These are phyloP conservation scores for Curvularia lunata DNA, from an alignment of 2,329 filamentous ascomycete genomes.

Conservation along the genomic window DNA sequence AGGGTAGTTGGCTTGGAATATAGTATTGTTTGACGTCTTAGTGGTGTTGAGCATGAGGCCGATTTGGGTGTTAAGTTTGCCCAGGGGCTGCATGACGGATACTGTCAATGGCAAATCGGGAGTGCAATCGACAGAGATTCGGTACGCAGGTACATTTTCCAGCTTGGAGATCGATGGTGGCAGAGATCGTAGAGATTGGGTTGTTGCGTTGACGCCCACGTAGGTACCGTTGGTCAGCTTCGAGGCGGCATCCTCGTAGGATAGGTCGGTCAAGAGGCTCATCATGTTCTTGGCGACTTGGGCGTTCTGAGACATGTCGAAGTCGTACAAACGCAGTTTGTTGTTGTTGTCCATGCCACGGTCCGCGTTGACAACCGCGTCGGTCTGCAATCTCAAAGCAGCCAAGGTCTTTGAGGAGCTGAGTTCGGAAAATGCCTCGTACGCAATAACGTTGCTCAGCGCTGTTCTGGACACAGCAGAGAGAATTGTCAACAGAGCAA, in stretches of 20 bases:
- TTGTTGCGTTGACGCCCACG: conserved; percentile 5
- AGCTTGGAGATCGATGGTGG: conserved; percentile 1
- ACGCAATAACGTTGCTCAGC: conserved; percentile 20
- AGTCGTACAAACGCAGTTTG: conserved; percentile 4
- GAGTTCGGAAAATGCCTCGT: conserved; percentile 15
- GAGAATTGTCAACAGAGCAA: conserved; percentile 8
- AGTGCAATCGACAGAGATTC: conserved; percentile 4
- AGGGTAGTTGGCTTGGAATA: conserved; percentile 7
- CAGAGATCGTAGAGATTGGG: conserved; percentile 6
- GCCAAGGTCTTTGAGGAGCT: neutral
- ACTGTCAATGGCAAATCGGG: neutral
- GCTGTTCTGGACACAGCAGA: conserved; percentile 13
- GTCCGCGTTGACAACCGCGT: neutral
- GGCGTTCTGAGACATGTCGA: conserved; percentile 7
- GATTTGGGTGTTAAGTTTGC: neutral
- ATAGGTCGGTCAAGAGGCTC: conserved; percentile 6
- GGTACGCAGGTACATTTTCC: conserved; percentile 9
- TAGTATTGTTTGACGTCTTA: neutral
- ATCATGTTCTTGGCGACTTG: conserved; percentile 9
- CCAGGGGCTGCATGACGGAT: conserved; percentile 1
- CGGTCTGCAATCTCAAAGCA: conserved; percentile 2
- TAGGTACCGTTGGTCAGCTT: conserved; percentile 10
- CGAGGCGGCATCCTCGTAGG: conserved; percentile 2
- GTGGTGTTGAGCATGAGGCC: neutral
- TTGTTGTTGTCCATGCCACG: neutral